A percentile compares a stretch with the other conserved stretches of the same genome.
Conservation (phyloP, 371 early-diverging fungal genomes). For the Mucor indicus region DNA sequence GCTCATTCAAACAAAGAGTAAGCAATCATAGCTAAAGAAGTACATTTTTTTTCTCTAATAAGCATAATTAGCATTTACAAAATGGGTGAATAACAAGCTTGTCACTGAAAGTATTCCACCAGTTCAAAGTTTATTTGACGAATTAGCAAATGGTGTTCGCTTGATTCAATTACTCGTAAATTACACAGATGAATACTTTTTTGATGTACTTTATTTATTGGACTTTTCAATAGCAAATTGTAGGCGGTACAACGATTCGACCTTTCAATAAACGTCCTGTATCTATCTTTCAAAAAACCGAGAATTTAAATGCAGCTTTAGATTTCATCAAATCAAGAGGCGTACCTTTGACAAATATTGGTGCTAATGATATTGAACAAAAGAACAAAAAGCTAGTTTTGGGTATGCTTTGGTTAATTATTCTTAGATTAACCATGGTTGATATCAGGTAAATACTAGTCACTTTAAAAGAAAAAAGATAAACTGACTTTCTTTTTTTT, state of each 20-base stretch:
- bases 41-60: neutral
- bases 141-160: conserved; percentile 82
- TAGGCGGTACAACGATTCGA: conserved; percentile 73
- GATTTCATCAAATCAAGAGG: conserved; percentile 88
- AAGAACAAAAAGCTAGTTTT: conserved; percentile 92
- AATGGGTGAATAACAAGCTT: conserved; percentile 94
- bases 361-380: conserved; percentile 97
- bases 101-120: conserved; percentile 55
- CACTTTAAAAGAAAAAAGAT: neutral
- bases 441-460: conserved; percentile 69
- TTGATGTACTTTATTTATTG: neutral
- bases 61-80: conserved; percentile 72
- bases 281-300: conserved; percentile 92
- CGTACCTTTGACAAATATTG: conserved; percentile 91
- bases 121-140: conserved; percentile 65
- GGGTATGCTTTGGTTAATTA: conserved; percentile 98
- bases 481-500: neutral
- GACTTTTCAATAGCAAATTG: conserved; percentile 65
- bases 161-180: conserved; percentile 82
- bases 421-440: conserved; percentile 92
- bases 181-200: neutral
- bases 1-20: conserved; percentile 85
- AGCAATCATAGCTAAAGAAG: conserved; percentile 11
- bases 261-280: conserved; percentile 86
- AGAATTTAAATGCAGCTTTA: conserved; percentile 94